These are phyloP conservation scores for Fusarium cyanostomum DNA, from an alignment of 2,329 filamentous ascomycete genomes.

Conservation along the genomic window DNA sequence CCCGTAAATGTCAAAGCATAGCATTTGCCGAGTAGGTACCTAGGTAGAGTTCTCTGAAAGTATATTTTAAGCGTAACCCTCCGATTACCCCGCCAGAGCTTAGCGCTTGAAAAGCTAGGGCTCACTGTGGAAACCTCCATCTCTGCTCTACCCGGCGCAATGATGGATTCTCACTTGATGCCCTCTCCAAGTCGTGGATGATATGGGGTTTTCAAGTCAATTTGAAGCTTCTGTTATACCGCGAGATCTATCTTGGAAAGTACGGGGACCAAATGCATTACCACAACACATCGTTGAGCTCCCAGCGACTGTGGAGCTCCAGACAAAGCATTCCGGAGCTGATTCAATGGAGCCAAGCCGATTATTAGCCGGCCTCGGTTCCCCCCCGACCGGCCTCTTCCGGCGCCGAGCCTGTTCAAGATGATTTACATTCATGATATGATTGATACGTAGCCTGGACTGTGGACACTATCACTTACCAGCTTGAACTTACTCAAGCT, in stretches of 20 bases:
- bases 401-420: conserved; percentile 16
- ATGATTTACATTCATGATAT: background rate
- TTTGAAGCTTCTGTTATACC: background rate
- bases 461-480: background rate
- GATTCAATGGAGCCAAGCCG: background rate
- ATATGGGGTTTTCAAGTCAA: too few species aligned
- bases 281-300: background rate
- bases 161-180: background rate
- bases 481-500: background rate
- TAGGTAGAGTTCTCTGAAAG: conserved; percentile 1
- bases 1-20: conserved; percentile 9
- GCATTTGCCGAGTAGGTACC: background rate
- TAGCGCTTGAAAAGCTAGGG: conserved; percentile 8
- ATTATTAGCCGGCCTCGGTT: conserved; percentile 4
- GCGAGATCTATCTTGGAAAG: background rate
- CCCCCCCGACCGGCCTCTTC: conserved; percentile 18
- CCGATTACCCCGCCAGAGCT: conserved; percentile 37
- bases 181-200: background rate
- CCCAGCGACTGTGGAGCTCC: background rate
- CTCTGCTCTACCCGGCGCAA: conserved; percentile 10
- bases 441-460: too few species aligned
- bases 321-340: background rate
- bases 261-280: background rate
- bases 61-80: conserved; percentile 1
- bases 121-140: conserved; percentile 15